Base-by-base conservation (phyloP, 495 filamentous ascomycete species). In the Chaetomium cochliodes region DNA sequence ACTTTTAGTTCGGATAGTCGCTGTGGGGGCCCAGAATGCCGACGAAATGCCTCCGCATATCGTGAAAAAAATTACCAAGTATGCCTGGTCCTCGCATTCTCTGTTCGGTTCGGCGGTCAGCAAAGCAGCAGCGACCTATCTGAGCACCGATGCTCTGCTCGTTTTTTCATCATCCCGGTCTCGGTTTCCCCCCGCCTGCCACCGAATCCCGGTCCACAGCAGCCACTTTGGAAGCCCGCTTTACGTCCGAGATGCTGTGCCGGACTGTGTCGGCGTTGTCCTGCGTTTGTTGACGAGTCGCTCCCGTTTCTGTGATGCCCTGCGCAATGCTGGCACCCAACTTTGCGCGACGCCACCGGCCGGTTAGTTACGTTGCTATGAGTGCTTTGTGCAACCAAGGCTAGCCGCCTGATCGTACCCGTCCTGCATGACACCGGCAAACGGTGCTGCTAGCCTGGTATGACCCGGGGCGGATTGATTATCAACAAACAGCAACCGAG, bases 321-420 rank as follows among this genome's bases (percentile, higher is more conserved):
- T 8, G 22, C 41, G 16, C 51, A 26, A 15, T 37, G 53, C 37
- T 58, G 52, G 64, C 33, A 52, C 44, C 64, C 52, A 66, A 62
- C 58, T 46, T 62, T 66, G 64, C 58, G 52, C 58, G 12, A 66
- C 64, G n/a, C 18, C 20, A 50, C 46, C 46, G n/a, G n/a, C 44
- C 26, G 26, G 53, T 9, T 52, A 23, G 53, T 9, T 52, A 23
- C 49, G 11, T n/a, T 12, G 46, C 23, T 20, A 12, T 53, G 28
- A 30, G 11, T 33, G 16, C 23, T 26, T 41, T 33, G 37, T 30
- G 25, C n/a, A 28, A 4, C 39, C 22, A 55, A 63, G 57, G 59
- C 18, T 42, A 66, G 44, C 58, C 58, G 64, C 64, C 28, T 56
- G 52, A 66, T 62, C 58, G 42, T 52, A 49, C 64, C 64, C 58